Base-by-base conservation (phyloP, 78 protist species). In the Dictyostelium brefeldianum region DNA sequence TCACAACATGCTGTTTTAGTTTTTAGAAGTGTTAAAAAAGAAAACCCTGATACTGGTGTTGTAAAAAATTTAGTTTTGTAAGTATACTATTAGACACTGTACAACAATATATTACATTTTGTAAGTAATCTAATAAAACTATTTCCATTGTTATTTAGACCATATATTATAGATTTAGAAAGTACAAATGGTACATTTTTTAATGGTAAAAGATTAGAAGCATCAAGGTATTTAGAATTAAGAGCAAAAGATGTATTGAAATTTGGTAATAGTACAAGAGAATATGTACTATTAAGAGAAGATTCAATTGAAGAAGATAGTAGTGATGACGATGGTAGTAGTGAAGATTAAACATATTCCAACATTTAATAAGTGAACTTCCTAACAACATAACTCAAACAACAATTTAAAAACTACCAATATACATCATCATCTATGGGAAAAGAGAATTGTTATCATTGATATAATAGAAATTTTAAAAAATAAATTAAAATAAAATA, bases 1-100 rank as follows among this genome's bases (percentile, higher is more conserved):
- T 83, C 85, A 10, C 99, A 98, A 90, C 99, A 98, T 75, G 99
- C 99, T 3, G 98, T 96, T 12, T 46, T 98, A 12, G 96, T 91
- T 29, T 90, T 15, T 78, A 70, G 98, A 22, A 29, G 18, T 25
- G 50, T 94, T 8, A 54, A 62, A 18, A 20, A 51, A 27, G 70
- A 22, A 22, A 89, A 95, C 71, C 81, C 69, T 25, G 3, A 36
- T n/a, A 75, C 36, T 83, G 90, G 74, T n/a, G 29, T 41, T n/a
- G n/a, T 47, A 4, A 29, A 48, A 48, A 62, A 20, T 47, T 17
- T 29, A 14, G 31, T 56, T 41, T 41, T 10, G 90, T 83, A 83
- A 15, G 80, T 83, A n/a, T n/a, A n/a, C n/a, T n/a, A n/a, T n/a
- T n/a, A n/a, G n/a, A n/a, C n/a, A n/a, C n/a, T n/a, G n/a, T n/a